Base-by-base conservation (phyloP, 345 rosid species). In the Kandelia obovata region DNA sequence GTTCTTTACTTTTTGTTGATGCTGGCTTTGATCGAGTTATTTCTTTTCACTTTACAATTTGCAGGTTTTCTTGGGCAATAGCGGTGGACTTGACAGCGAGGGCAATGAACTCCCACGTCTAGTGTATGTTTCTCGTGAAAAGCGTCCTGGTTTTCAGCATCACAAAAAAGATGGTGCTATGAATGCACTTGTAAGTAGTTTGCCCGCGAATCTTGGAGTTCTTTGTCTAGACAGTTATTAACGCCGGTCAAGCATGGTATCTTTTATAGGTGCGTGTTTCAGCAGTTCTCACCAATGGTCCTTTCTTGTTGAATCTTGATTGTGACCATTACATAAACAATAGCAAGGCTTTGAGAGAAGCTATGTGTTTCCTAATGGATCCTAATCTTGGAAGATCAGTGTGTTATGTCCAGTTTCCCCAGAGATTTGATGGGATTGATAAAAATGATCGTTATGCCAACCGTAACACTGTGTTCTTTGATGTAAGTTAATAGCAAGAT, bases 251-350 rank as follows among this genome's bases (percentile, higher is more conserved):
- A 6, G 3, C 64, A 1, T 61, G 47, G 47, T 19, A 19, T 23
- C 27, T 37, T 51, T 4, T 61, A 30, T 52, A 77, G 80, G 80
- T 77, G 58, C 80, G 80, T 15, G 80, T 77, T 46, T 77, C 80
- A 34, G 80, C 80, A 17, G 80, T 77, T 51, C 76, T 77, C 60
- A 77, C 80, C 49, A 77, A 77, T 63, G 80, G 76, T 4, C 80
- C 80, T 17, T 77, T 77, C 72, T 34, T 77, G 73, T 62, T 77
- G 52, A 77, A 76, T 76, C 79, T 76, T 32, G 79, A 76, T 66
- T 76, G 79, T 71, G 79, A 76, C 53, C 79, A 76, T 58, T 77
- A 77, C 76, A 77, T 77, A 67, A 77, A 77, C 62, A 77, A 77
- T 64, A 77, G 80, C 69, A 71, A 7, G 66, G 80, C 80, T 5